Conservation (phyloP, 2,329 filamentous ascomycete species). For the Cryphonectria radicalis region DNA sequence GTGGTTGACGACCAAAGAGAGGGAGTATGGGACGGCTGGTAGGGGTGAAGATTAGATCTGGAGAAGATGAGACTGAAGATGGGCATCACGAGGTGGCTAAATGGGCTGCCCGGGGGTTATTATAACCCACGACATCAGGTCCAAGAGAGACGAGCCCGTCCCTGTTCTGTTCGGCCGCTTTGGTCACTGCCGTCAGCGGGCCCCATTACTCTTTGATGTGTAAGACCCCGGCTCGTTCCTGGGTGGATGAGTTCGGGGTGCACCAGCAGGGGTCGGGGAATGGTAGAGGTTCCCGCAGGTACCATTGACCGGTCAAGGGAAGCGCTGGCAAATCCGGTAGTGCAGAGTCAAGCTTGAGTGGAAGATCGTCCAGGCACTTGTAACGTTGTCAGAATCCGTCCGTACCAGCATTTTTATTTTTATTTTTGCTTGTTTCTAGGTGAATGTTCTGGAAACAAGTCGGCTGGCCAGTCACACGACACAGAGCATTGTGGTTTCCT, state of each 20-base stretch:
- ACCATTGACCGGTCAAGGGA: not conserved
- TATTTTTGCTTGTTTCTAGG: not conserved
- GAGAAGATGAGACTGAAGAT: not conserved
- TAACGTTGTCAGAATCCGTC: not conserved
- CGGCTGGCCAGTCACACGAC: not conserved
- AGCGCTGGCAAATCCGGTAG: conserved; percentile 3
- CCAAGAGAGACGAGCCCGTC: conserved; percentile 26
- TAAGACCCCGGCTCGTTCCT: conserved; percentile 22
- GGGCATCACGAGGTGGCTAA: conserved; percentile 6
- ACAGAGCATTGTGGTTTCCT: not conserved
- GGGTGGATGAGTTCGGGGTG: conserved; percentile 25
- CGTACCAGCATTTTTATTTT: not conserved
- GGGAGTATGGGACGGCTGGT: no score
- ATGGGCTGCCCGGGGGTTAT: conserved; percentile 17
- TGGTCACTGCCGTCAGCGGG: conserved; percentile 28
- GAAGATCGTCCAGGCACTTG: not conserved
- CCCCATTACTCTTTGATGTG: conserved; percentile 8
- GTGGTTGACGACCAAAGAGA: not conserved
- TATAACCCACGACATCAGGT: conserved; percentile 28
- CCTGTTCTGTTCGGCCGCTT: conserved; percentile 21
- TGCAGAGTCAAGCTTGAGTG: not conserved
- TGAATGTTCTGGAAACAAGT: not conserved
- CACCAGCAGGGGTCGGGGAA: conserved; percentile 22
- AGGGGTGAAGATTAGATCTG: conserved; percentile 1
- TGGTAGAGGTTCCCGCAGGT: conserved; percentile 23